These are phyloP conservation scores for Durusdinium trenchii DNA, from an alignment of 73 alveolate species.

Conservation along the genomic window DNA sequence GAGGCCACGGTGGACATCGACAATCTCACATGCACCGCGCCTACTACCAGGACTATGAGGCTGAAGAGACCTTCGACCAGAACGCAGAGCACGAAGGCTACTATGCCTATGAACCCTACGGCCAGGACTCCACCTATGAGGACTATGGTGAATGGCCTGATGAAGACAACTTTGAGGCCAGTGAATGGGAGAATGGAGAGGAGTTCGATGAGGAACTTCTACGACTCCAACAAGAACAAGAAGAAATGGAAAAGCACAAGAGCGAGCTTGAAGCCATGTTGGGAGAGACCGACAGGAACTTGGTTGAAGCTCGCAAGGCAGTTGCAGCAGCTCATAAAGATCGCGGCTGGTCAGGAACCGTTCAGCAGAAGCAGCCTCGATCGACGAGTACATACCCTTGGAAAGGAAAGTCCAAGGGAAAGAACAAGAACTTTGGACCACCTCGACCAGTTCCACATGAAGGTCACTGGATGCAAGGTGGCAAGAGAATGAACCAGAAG, in stretches of 20 bases:
- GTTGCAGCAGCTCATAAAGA: constrained; percentile 6
- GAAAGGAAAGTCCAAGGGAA: not conserved
- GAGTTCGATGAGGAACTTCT: not conserved
- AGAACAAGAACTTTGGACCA: not conserved
- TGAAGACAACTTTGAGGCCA: not conserved
- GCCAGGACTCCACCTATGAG: not conserved
- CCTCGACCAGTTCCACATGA: not conserved
- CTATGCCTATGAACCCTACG: not conserved
- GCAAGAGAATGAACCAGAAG: not conserved
- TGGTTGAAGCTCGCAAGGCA: not conserved
- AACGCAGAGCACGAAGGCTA: not conserved
- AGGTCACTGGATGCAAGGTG: not conserved
- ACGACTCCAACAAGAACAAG: constrained; percentile 12
- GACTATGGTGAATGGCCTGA: not conserved
- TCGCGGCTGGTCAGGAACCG: constrained; percentile 26
- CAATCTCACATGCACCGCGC: not conserved
- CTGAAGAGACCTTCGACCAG: too few relatives aligned
- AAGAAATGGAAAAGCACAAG: not conserved
- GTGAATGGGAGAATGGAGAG: not conserved
- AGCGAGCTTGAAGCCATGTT: not conserved
- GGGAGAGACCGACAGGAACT: constrained; percentile 34
- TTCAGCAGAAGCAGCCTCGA: constrained; percentile 27
- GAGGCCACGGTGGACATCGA: not conserved
- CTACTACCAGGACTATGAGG: not conserved
- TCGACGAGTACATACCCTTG: not conserved